Percentiles rank a stretch among this genome's conserved stretches.
These are phyloP conservation scores for button mushroom (Agaricus bisporus) DNA, from an alignment of 768 basidiomycete genomes.

Conservation along the genomic window DNA sequence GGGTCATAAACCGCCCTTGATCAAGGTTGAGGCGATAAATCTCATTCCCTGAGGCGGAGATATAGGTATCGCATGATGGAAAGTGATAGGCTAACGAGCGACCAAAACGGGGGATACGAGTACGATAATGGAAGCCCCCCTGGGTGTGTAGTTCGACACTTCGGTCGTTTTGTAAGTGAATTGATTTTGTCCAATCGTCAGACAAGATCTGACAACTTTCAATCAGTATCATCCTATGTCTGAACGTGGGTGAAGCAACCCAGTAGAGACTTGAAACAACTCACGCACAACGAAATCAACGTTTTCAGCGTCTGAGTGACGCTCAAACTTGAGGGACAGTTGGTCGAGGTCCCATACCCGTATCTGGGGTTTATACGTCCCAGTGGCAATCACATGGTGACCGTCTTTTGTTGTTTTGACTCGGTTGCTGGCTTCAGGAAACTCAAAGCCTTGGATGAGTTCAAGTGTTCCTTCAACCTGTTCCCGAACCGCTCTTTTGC, in stretches of 20 bases:
- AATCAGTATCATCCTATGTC: not conserved
- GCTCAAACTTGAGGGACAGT: slow-evolving; percentile 89
- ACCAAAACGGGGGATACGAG: slow-evolving; percentile 92
- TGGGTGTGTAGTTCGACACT: slow-evolving; percentile 93
- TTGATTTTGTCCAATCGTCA: slow-evolving; percentile 98
- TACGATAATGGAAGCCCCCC: slow-evolving; percentile 85
- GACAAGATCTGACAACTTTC: slow-evolving; percentile 66
- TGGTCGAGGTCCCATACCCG: slow-evolving; percentile 93
- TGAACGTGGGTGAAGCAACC: not conserved
- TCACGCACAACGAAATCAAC: slow-evolving; percentile 94
- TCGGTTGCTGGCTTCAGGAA: slow-evolving; percentile 92
- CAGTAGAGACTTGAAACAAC: slow-evolving; percentile 20
- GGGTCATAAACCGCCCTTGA: slow-evolving; percentile 87
- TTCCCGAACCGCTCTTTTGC: slow-evolving; percentile 62
- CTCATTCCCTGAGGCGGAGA: slow-evolving; percentile 81
- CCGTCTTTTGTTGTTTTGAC: slow-evolving; percentile 91
- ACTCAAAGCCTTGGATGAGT: slow-evolving; percentile 93
- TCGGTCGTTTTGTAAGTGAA: slow-evolving; percentile 95
- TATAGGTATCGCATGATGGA: slow-evolving; percentile 85
- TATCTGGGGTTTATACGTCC: slow-evolving; percentile 97
- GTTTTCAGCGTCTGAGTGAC: slow-evolving; percentile 95
- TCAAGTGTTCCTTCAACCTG: slow-evolving; percentile 82
- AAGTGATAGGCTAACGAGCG: slow-evolving; percentile 90
- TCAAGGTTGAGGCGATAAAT: slow-evolving; percentile 93
- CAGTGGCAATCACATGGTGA: slow-evolving; percentile 88